Evolutionary conservation across 352 stramenopile genomes (phyloP), one percentile per base, ranked within the genome.

Genomic region (Phytopythium montanum): DNA sequence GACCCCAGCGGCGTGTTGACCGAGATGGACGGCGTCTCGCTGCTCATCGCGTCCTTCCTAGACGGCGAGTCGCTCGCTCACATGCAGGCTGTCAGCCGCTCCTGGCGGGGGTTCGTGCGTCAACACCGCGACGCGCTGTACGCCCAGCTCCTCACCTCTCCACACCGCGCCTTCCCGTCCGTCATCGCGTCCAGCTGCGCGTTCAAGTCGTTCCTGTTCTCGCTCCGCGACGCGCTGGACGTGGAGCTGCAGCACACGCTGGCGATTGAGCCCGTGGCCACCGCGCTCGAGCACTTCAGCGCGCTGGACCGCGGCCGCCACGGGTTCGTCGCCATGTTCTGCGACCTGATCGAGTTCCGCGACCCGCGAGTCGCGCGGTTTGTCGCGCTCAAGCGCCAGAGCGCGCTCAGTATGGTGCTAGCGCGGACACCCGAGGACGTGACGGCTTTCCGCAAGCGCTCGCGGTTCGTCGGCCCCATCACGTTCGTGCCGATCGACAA

Each of bases 251-350:
- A 67, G 14, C 83, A 92, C 56, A 71, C 66, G 4, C 70, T 68
- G 18, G 61, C 67, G 12, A 68, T 90, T 0, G 39, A 75, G 9
- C 61, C 63, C 0, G 74, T 64, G 0, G 70, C 85, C 33, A 44
- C 62, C 2, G 73, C 75, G 14, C 59, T 92, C 16, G 80, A 90
- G 49, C 54, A 73, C 16, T 90, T 85, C 62, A 88, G 76, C 51
- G 62, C 56, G 29, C 82, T 70, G 7, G 68, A 85, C 26, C 68
- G 71, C 0, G 34, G 34, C 1, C 63, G 87, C 36, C 71, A 88
- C 53, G 79, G 77, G 25, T 90, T 93, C 50, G 67, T 93, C 19
- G 83, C 75, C 56, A 90, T 91, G 76, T 91, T 91, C 44, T 88
- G 81, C 53, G 79, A 91, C 42, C 79, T 93, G 29, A 61, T 89